Evolutionary conservation across 306 rosid genomes (phyloP), one percentile per base, ranked within the genome.

Genomic region (Cucumis hystrix): DNA sequence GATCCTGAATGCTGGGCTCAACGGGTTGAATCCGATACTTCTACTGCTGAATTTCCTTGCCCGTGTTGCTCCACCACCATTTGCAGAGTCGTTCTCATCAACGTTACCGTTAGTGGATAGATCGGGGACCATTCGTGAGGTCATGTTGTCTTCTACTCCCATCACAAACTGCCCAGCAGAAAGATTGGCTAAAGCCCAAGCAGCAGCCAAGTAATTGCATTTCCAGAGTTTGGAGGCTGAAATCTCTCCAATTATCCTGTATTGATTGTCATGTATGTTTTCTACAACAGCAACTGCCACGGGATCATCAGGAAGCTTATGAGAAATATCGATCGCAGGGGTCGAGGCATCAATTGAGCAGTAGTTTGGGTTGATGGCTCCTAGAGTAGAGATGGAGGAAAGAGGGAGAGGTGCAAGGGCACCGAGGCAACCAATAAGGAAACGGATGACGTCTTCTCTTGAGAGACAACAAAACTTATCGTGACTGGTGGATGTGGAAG

Each of bases 331-430:
- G 14, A 91, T 78, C 54, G 98, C 99, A 8, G 91, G 88, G 59
- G 82, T 70, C 11, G 93, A 85, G 68, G 98, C 88, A 58, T 91
- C 98, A 20, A 96, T 84, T 18, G 63, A 87, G 60, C 73, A 65
- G 88, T 84, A 96, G 85, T 91, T 88, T 61, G 93, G 79, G 83
- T 92, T 96, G 30, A 96, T 87, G 74, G 81, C 89, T 78, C 89
- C 97, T 15, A 96, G 93, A 4, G 87, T 70, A 30, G 94, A 79
- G 72, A 96, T 89, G 72, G 99, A 85, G 65, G 97, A 88, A 74
- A 96, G 99, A 57, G 98, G 99, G 76, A 96, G 84, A 11, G 99
- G 99, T 59, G 98, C 99, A 20, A 96, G 82, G 67, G 99, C 99
- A 10, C 99, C 99, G 3, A 96, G 96, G 84, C 99, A 96, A 74